phyloP scores from a whole-genome alignment of 805 yeast genomes.

The Lipomyces sp. region DNA sequence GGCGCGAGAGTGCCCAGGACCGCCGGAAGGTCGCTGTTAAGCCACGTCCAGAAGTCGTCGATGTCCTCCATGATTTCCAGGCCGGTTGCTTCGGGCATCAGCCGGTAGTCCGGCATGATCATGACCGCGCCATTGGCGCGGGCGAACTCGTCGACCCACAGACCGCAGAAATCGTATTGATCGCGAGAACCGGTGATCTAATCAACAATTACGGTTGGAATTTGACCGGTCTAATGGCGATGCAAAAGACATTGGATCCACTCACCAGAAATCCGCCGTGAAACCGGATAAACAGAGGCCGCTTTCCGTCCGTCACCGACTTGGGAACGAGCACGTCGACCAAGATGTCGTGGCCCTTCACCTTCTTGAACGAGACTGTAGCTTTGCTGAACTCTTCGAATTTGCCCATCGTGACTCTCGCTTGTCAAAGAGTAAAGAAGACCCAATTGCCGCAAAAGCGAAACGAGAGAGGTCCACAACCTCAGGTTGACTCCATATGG shows the following conservation, averaged over 20 bases:
- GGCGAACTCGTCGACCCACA: constrained; percentile 3
- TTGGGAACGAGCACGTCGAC: background rate
- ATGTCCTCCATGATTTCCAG: background rate
- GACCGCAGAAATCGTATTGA: background rate
- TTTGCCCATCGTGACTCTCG: too few species aligned
- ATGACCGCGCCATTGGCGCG: background rate
- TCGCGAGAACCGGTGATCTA: constrained; percentile 1
- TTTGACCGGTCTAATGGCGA: background rate
- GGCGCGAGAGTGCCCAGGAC: background rate
- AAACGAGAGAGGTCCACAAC: too few species aligned
- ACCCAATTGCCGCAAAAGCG: too few species aligned
- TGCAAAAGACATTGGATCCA: background rate
- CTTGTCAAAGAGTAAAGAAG: too few species aligned
- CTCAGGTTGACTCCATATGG: too few species aligned
- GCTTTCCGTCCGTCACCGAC: background rate
- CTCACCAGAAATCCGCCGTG: constrained; percentile 8
- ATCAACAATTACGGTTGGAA: background rate
- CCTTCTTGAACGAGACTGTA: background rate
- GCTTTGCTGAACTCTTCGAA: too few species aligned
- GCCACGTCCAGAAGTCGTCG: constrained; percentile 3
- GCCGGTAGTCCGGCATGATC: constrained; percentile 1
- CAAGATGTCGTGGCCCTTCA: background rate
- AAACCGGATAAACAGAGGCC: constrained; percentile 3
- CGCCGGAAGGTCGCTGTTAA: background rate
- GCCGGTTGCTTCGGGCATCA: constrained; percentile 5